Base-by-base conservation (phyloP, 441 rosid species). In the Populus trichocarpa region DNA sequence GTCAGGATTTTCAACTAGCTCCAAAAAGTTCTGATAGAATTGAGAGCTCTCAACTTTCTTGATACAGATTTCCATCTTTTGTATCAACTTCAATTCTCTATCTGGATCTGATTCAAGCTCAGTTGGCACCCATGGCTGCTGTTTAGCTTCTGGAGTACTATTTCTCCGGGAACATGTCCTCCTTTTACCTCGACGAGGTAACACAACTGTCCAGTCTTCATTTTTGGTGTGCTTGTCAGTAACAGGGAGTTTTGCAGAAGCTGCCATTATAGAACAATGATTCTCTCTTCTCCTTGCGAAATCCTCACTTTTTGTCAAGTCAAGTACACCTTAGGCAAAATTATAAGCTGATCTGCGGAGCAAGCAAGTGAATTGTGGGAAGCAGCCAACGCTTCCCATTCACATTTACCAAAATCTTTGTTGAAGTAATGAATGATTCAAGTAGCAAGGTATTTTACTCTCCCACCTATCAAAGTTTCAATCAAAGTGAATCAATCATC, bases 151-250 rank as follows among this genome's bases (percentile, higher is more conserved):
- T 16, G 70, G 80, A 63, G 72, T 8, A 53, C 26, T 81, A 20
- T 75, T 63, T 72, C 82, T 87, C 0, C 68, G 76, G 57, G 78
- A 53, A 20, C 81, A 85, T 78, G 79, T 92, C 73, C 81, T 81
- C 6, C 70, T 84, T 74, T 73, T 90, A 65, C 91, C 87, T 30
- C 85, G 85, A 66, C 86, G 88, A 70, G 88, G 91, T 75, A 82
- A 79, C 75, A 95, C 99, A 61, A 90, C 77, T 18, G 87, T 89
- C 99, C 97, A 95, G 38, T 90, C 98, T 74, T 82, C 96, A 26
- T 86, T 83, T 68, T 28, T 50, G 63, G 75, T 46, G 71, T 36
- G 50, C 66, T 69, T 83, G 42, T 86, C 85, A 77, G 50, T 72
- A 11, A 64, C 11, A 25, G 80, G 70, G 35, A 72, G 65, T 82